phyloP scores from a whole-genome alignment of 2,329 filamentous ascomycete genomes.

The Colletotrichum noveboracense region DNA sequence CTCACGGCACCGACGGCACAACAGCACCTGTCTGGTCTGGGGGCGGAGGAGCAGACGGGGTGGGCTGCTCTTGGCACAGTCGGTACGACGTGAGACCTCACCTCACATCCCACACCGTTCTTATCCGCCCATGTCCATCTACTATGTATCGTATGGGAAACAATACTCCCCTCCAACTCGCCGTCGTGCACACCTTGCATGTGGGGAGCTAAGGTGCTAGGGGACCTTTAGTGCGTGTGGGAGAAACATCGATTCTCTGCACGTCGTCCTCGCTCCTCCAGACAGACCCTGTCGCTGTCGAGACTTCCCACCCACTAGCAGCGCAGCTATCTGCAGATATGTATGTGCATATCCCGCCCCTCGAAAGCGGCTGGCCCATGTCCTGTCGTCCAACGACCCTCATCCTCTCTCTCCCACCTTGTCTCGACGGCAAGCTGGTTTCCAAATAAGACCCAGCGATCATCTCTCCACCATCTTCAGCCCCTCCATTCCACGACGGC shows the following conservation, averaged over 20 bases:
- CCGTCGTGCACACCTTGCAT: conserved; percentile 12
- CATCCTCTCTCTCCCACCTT: conserved; percentile 1
- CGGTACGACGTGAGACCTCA: conserved; percentile 19
- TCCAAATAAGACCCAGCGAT: conserved; percentile 20
- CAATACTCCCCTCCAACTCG: conserved; percentile 3
- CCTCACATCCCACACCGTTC: conserved; percentile 16
- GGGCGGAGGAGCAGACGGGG: background rate
- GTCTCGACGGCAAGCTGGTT: conserved; percentile 13
- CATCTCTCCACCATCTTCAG: conserved; percentile 20
- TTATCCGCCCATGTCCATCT: conserved; percentile 12
- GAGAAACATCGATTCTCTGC: conserved; percentile 20
- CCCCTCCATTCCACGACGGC: conserved; percentile 19
- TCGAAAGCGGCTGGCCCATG: conserved; percentile 15
- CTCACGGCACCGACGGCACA: conserved; percentile 2
- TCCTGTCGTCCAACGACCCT: conserved; percentile 14
- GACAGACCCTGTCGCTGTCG: conserved; percentile 9
- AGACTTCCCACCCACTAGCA: conserved; percentile 13
- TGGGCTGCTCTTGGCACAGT: conserved; percentile 1
- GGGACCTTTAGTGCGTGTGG: conserved; percentile 19
- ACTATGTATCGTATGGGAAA: conserved; percentile 4
- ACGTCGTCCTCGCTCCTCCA: conserved; percentile 4
- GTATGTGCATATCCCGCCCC: conserved; percentile 21
- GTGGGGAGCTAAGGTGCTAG: conserved; percentile 20
- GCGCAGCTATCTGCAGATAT: conserved; percentile 22
- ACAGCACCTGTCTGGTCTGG: background rate